These are phyloP conservation scores for Penicillium roqueforti DNA, from an alignment of 495 filamentous ascomycete genomes.

Conservation along the genomic window DNA sequence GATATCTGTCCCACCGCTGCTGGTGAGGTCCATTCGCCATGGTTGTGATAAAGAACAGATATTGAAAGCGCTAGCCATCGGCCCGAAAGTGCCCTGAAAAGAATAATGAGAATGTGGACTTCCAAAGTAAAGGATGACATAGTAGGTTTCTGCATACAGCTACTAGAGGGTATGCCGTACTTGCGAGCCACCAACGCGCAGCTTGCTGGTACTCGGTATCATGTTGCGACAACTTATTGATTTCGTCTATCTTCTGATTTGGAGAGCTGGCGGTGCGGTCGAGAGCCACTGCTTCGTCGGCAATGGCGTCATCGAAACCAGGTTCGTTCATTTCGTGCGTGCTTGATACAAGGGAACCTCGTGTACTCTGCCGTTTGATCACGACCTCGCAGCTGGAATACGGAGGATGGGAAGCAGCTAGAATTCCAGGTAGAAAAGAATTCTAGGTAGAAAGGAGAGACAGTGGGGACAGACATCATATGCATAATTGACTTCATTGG, in stretches of 20 bases:
- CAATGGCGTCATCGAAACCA: constrained; percentile 50
- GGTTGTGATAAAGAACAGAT: constrained; percentile 69
- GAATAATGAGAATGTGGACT: neutral
- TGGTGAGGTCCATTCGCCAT: neutral
- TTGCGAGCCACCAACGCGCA: constrained; percentile 70
- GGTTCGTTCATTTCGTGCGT: constrained; percentile 54
- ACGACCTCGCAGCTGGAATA: too few species aligned
- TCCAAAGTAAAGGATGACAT: neutral
- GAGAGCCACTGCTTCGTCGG: constrained; percentile 42
- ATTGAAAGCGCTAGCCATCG: constrained; percentile 77
- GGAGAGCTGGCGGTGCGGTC: constrained; percentile 31
- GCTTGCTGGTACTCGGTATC: constrained; percentile 17
- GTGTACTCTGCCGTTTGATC: too few species aligned
- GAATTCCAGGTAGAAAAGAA: too few species aligned
- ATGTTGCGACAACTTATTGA: neutral
- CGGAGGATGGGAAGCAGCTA: too few species aligned
- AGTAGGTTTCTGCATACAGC: constrained; percentile 41
- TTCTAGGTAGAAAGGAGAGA: too few species aligned
- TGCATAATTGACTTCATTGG: too few species aligned
- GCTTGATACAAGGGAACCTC: neutral
- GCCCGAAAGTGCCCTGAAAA: constrained; percentile 66
- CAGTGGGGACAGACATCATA: too few species aligned
- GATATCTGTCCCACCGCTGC: too few species aligned
- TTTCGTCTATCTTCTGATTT: constrained; percentile 18
- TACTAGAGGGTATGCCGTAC: constrained; percentile 64